Evolutionary conservation across 2,329 filamentous ascomycete genomes (phyloP), one percentile per base, ranked within the genome.

Genomic region (Paraconiothyrium sp.): DNA sequence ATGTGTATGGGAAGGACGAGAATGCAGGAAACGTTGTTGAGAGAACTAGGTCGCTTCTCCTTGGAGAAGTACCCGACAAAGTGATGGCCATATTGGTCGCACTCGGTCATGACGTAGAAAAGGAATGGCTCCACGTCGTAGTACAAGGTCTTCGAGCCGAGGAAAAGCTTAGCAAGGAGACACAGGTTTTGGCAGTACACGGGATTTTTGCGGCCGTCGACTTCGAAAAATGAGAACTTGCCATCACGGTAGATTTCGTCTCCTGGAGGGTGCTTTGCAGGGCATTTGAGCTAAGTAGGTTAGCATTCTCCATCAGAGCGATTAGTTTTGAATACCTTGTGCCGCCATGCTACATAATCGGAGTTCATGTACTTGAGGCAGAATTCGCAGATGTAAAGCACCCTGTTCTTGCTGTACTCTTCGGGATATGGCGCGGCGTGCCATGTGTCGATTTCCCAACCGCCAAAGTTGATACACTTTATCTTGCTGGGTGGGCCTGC

Each of bases 1-100:
- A 97, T 94, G 75, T 98, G 95, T 58, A 98, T 97, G 0, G 95
- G 95, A 43, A 99, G 83, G 4, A 97, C 97, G 51, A 99, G 83
- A 69, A 99, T 99, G 79, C 95, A 99, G 9, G 93, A 97, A 51
- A 99, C 95, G 67, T 99, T 99, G 79, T 99, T 98, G 70, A 94
- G 90, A 63, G 93, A 97, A 78, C 92, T 94, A 2, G 93, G 91
- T 47, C 96, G 87, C 81, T 99, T 99, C 81, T 99, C 95, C 78
- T 99, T 99, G 54, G 95, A 98, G 73, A 99, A 99, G 76, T 99
- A 99, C n/a, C 95, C 95, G 30, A 98, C 94, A 69, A 99, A 95
- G 76, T 97, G 95, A 75, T 95, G 97, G 20, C 94, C 94, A 20
- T 90, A 87, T 59, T 95, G 91, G 73, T 97, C 92, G 70, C 94